Percentiles rank a stretch among this genome's conserved stretches.
Evolutionary conservation across 345 rosid genomes (phyloP).

Genomic region (Syzygium grande): DNA sequence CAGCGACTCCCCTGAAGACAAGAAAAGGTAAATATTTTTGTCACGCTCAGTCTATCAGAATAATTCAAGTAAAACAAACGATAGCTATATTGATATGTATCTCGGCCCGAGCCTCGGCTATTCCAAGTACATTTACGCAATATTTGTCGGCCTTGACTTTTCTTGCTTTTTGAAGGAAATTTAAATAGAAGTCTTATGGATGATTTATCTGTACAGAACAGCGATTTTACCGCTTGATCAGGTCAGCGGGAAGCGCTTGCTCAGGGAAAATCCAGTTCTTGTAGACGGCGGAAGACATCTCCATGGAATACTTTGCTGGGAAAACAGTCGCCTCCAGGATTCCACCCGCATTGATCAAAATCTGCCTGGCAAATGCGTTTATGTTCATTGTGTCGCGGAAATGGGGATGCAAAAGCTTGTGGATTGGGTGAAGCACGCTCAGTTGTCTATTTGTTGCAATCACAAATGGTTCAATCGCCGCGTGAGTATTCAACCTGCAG

Average conservation of each 20-base stretch:
- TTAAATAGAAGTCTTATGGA: neutral
- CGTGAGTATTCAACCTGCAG: conserved; percentile 36
- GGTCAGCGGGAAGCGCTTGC: conserved; percentile 35
- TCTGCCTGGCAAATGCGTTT: conserved; percentile 33
- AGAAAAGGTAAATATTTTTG: neutral
- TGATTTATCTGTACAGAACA: neutral
- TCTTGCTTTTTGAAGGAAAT: neutral
- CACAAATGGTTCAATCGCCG: conserved; percentile 36
- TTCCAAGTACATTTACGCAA: neutral
- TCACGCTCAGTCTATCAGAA: neutral
- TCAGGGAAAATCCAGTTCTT: conserved; percentile 31
- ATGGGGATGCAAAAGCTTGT: conserved; percentile 39
- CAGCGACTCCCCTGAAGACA: conserved; percentile 2
- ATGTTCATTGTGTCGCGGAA: conserved; percentile 41
- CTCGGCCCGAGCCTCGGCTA: neutral
- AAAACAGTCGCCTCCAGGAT: conserved; percentile 26
- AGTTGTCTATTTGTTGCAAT: conserved; percentile 38
- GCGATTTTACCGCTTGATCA: conserved; percentile 19
- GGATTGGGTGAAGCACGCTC: conserved; percentile 33
- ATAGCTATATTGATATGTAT: neutral
- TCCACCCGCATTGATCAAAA: conserved; percentile 36
- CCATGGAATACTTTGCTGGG: conserved; percentile 29
- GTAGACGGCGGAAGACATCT: conserved; percentile 26
- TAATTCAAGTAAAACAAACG: neutral
- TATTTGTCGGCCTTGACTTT: neutral